Evolutionary conservation across 2,329 filamentous ascomycete species (phyloP), one percentile per base, ranked within the genome.

Genomic region (Aspergillus brasiliensis): DNA sequence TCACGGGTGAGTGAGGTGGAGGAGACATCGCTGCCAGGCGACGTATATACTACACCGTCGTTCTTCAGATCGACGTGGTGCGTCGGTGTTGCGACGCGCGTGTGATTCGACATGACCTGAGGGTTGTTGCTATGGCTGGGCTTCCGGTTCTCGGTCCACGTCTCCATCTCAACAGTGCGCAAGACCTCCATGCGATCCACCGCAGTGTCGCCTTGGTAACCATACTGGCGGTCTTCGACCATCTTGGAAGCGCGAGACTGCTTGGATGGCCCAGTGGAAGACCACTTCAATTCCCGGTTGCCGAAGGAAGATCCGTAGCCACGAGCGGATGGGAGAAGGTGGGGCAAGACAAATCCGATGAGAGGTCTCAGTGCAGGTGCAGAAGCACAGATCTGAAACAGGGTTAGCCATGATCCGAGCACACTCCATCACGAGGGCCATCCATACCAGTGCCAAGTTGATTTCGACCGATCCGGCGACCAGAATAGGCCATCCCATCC

Each of bases 131-230:
- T 46, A n/a, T 67, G 57, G 25, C 57, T 57, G 3, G 58, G 56
- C 11, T 57, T 59, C 28, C 68, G 61, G 3, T 66, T 62, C 49
- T 76, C 73, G 10, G 67, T 65, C 65, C 69, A 75, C 2, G 66
- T 73, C 31, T 75, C 68, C 68, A 76, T 70, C 56, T 76, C 74
- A 1, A 76, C 67, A 5, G 74, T 76, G 21, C 73, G 73, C 53
- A 75, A 60, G 15, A 75, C 70, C 51, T 70, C 70, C 27, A 75
- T 65, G 2, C 67, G 71, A 51, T 68, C 61, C 8, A 47, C 31
- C 5, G 42, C 38, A 3, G 49, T 55, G 37, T 69, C 67, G 8
- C 62, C 65, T 47, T 65, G 62, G 38, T 61, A 62, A 7, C 60
- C 62, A 28, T 60, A 59, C 17, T 60, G 66, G 15, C 60, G 64